Conservation (phyloP, 176 grass and related monocot genomes). For the Neostapfia colusana region DNA sequence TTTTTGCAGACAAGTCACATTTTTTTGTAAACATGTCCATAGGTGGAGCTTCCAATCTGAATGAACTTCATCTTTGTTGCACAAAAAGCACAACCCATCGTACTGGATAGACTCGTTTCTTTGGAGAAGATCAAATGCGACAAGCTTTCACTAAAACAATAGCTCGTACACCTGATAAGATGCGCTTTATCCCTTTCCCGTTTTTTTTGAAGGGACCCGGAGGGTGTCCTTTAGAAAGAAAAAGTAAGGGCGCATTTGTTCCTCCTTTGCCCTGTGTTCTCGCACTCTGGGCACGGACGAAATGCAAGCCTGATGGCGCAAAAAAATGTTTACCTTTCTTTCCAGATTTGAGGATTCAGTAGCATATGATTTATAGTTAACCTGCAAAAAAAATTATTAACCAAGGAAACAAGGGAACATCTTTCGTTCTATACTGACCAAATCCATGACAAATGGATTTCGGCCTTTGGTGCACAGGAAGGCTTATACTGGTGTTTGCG, state of each 20-base stretch:
- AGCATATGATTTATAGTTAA: background rate
- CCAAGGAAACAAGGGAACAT: background rate
- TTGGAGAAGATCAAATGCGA: background rate
- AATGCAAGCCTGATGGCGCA: background rate
- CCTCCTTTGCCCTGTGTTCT: background rate
- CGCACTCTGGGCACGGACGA: background rate
- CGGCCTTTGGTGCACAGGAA: background rate
- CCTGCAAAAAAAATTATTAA: background rate
- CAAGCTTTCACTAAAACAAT: slow-evolving; percentile 8
- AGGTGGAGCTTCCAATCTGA: background rate
- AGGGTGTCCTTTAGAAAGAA: background rate
- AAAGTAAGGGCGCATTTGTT: background rate
- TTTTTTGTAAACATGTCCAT: background rate
- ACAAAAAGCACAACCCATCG: background rate
- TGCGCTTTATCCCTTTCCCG: background rate
- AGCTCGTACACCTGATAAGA: background rate
- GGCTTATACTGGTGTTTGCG: no score
- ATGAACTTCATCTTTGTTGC: background rate
- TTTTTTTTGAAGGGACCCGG: background rate
- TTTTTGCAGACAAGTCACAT: background rate
- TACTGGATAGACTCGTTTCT: background rate
- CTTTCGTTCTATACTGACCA: no score
- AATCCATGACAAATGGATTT: no score
- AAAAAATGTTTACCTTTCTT: background rate
- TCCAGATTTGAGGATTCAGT: background rate